Conservation (phyloP, 2,329 filamentous ascomycete species). For the Ophiostoma sp. region DNA sequence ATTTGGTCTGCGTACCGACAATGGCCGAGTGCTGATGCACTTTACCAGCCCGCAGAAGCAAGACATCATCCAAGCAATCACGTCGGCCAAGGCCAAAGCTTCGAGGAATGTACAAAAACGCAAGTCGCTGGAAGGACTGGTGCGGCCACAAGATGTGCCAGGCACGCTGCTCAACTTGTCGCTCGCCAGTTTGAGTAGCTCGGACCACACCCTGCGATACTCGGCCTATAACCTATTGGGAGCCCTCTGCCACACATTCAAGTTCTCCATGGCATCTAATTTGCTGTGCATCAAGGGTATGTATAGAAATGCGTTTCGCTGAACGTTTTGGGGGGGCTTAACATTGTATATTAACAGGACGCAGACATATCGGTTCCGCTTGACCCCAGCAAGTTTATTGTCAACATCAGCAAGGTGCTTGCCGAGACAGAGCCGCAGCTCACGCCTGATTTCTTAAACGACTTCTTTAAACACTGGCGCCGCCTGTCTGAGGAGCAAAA, state of each 20-base stretch:
- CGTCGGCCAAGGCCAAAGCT: slow-evolving; percentile 50
- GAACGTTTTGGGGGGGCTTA: too few relatives aligned
- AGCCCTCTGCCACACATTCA: slow-evolving; percentile 62
- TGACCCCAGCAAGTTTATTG: slow-evolving; percentile 59
- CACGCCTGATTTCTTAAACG: slow-evolving; percentile 64
- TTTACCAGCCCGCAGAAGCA: slow-evolving; percentile 61
- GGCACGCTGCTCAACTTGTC: slow-evolving; percentile 64
- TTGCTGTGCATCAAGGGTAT: slow-evolving; percentile 58
- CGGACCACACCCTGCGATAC: slow-evolving; percentile 54
- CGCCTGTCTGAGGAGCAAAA: slow-evolving; percentile 64
- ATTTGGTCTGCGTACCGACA: slow-evolving; percentile 63
- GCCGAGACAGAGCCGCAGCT: slow-evolving; percentile 60
- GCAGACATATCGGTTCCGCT: slow-evolving; percentile 58
- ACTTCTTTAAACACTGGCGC: slow-evolving; percentile 68
- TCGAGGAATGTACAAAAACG: slow-evolving; percentile 59
- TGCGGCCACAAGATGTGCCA: slow-evolving; percentile 65
- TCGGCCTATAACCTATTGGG: slow-evolving; percentile 64
- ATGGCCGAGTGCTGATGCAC: slow-evolving; percentile 66
- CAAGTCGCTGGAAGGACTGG: slow-evolving; percentile 60
- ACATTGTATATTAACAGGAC: slow-evolving; percentile 10
- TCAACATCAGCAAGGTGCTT: slow-evolving; percentile 60
- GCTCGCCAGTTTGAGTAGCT: slow-evolving; percentile 60
- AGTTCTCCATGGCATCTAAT: slow-evolving; percentile 57
- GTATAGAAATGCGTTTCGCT: slow-evolving; percentile 23
- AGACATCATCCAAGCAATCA: slow-evolving; percentile 60